These are phyloP conservation scores for Ceratocystis eucalypticola DNA, from an alignment of 2,329 filamentous ascomycete species.

Conservation along the genomic window DNA sequence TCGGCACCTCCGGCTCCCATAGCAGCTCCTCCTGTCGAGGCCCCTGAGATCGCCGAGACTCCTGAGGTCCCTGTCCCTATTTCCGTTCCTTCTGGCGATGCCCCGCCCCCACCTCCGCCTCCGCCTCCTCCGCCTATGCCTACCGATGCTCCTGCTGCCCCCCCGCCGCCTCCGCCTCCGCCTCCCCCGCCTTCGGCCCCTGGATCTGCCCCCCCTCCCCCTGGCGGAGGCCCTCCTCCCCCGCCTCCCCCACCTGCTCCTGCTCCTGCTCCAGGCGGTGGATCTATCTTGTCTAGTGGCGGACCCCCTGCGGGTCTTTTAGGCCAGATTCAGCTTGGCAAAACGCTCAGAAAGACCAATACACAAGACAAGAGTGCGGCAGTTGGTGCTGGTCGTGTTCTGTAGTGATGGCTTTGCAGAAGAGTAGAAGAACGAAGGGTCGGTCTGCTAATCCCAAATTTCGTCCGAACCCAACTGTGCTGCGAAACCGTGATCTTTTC, in stretches of 20 bases:
- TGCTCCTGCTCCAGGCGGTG: conserved; percentile 26
- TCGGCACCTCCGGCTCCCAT: conserved; percentile 30
- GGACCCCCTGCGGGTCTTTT: conserved; percentile 52
- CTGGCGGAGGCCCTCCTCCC: conserved; percentile 2
- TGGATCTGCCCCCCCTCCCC: conserved; percentile 25
- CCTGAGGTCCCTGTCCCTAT: conserved; percentile 24
- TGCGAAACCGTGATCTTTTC: background rate
- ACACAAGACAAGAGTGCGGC: conserved; percentile 76
- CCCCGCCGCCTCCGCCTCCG: conserved; percentile 25
- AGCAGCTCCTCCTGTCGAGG: conserved; percentile 27
- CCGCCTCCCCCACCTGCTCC: conserved; percentile 25
- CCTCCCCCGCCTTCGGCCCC: conserved; percentile 28
- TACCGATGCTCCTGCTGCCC: conserved; percentile 28
- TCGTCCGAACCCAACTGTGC: background rate
- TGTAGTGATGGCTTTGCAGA: conserved; percentile 28
- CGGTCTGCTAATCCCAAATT: background rate
- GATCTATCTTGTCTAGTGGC: conserved; percentile 26
- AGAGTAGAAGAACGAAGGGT: background rate
- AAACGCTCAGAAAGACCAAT: conserved; percentile 66
- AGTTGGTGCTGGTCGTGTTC: conserved; percentile 61
- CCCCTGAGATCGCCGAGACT: conserved; percentile 25
- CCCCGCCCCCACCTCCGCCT: conserved; percentile 20
- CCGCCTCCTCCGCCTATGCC: conserved; percentile 27
- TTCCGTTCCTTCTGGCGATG: conserved; percentile 24
- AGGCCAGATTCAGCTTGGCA: conserved; percentile 71